These are phyloP conservation scores for Talaromyces amestolkiae DNA, from an alignment of 2,329 filamentous ascomycete species.

Conservation along the genomic window DNA sequence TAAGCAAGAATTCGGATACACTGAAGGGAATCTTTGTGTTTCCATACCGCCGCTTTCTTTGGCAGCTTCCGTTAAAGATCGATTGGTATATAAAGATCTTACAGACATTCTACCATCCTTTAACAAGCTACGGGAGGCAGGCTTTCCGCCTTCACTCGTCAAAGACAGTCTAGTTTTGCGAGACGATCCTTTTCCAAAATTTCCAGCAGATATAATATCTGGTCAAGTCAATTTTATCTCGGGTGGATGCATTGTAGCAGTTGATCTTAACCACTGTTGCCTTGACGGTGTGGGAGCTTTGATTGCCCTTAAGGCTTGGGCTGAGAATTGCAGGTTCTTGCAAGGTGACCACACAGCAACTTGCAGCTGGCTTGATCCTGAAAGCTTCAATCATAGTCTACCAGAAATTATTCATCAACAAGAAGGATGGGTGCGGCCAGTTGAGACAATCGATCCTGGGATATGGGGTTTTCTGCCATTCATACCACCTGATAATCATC, in stretches of 20 bases:
- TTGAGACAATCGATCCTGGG: slow-evolving; percentile 5
- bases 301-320: slow-evolving; percentile 10
- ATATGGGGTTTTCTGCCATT: slow-evolving; percentile 11
- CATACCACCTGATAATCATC: background rate
- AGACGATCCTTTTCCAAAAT: slow-evolving; percentile 11
- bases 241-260: slow-evolving; percentile 12
- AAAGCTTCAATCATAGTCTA: slow-evolving; percentile 14
- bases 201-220: slow-evolving; percentile 9
- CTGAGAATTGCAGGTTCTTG: slow-evolving; percentile 11
- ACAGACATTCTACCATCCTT: slow-evolving; percentile 1
- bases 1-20: slow-evolving; percentile 2
- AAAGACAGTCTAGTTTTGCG: slow-evolving; percentile 12
- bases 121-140: background rate
- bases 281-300: slow-evolving; percentile 11
- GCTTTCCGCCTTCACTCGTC: slow-evolving; percentile 7
- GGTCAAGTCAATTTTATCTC: slow-evolving; percentile 15
- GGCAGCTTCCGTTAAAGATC: background rate
- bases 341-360: slow-evolving; percentile 10
- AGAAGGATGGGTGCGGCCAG: slow-evolving; percentile 2
- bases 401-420: slow-evolving; percentile 9
- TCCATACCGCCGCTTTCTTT: slow-evolving; percentile 7
- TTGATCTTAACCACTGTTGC: slow-evolving; percentile 13
- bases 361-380: slow-evolving; percentile 8
- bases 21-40: slow-evolving; percentile 9
- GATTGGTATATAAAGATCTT: slow-evolving; percentile 8